Evolutionary conservation across 768 basidiomycete genomes (phyloP).

Genomic region (Sutorius australiensis): DNA sequence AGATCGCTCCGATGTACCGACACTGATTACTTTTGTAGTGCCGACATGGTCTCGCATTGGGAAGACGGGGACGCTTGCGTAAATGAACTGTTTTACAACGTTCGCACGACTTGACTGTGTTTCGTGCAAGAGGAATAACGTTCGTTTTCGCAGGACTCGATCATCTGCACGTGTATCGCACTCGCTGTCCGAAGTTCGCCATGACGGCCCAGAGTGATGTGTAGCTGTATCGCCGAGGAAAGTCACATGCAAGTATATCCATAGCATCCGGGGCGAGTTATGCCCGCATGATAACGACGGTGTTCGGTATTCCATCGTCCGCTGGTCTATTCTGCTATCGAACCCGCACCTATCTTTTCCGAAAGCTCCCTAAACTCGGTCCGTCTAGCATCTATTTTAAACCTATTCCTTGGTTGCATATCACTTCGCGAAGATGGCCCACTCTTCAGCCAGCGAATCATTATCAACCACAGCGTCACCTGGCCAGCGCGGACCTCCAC

Average conservation of each 20-base stretch:
- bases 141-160: conserved; percentile 52
- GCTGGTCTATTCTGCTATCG: conserved; percentile 21
- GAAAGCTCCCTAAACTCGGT: conserved; percentile 13
- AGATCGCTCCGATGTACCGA: conserved; percentile 7
- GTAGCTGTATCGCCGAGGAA: conserved; percentile 24
- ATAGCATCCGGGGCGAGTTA: conserved; percentile 14
- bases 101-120: conserved; percentile 37
- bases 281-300: conserved; percentile 17
- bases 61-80: conserved; percentile 78
- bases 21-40: conserved; percentile 39
- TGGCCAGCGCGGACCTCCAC: conserved; percentile 8
- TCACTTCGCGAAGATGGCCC: conserved; percentile 24
- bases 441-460: conserved; percentile 11
- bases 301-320: conserved; percentile 15
- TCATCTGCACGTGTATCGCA: conserved; percentile 63
- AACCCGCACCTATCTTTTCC: conserved; percentile 6
- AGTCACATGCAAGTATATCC: conserved; percentile 19
- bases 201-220: conserved; percentile 17
- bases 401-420: conserved; percentile 16
- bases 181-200: conserved; percentile 52
- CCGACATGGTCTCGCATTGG: conserved; percentile 84
- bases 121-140: conserved; percentile 10
- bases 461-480: conserved; percentile 3
- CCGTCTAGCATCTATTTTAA: conserved; percentile 19
- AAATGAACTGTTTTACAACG: conserved; percentile 77